Base-by-base conservation (phyloP, 108 stramenopile species). In the Craspedostauros australis region DNA sequence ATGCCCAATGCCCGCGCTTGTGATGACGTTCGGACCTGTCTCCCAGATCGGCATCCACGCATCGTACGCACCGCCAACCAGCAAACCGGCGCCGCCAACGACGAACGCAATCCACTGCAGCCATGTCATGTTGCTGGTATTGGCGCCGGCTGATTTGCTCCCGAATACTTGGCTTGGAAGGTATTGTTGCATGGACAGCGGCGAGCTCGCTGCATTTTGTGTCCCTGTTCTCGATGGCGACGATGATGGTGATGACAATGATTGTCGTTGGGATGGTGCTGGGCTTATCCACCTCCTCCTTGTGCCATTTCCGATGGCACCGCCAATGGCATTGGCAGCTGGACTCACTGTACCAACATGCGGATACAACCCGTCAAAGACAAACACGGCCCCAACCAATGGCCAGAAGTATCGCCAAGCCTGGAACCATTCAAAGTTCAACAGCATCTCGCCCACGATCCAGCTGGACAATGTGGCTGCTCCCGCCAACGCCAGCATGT, bases 131-230 rank as follows among this genome's bases (percentile, higher is more conserved):
- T 36, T 36, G 34, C 9, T 12, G 12, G 34, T 12, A 36, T 11
- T 36, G 34, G 34, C 34, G 11, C 9, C 34, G 34, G 34, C 34
- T 36, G 75, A 64, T 74, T 74, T 80, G 25, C 72, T 52, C 16
- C 79, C 79, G 76, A 73, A 82, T 2, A 69, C 65, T 0, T 81
- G 75, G 18, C 18, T 37, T 5, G 73, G n/a, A n/a, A n/a, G n/a
- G n/a, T n/a, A n/a, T n/a, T n/a, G n/a, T n/a, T n/a, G n/a, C n/a
- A n/a, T n/a, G 73, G 1, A 73, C 7, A 37, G 37, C 76, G 26
- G 64, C 58, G 20, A 82, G 77, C 20, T 66, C 55, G 31, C 26
- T 39, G 45, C 73, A 84, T 23, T 68, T 76, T 7, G 50, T 27
- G 9, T 57, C 51, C 12, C 67, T 5, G 11, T 6, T 34, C 8